Evolutionary conservation across 2,329 filamentous ascomycete genomes (phyloP).

Genomic region (Colletotrichum paranaense): DNA sequence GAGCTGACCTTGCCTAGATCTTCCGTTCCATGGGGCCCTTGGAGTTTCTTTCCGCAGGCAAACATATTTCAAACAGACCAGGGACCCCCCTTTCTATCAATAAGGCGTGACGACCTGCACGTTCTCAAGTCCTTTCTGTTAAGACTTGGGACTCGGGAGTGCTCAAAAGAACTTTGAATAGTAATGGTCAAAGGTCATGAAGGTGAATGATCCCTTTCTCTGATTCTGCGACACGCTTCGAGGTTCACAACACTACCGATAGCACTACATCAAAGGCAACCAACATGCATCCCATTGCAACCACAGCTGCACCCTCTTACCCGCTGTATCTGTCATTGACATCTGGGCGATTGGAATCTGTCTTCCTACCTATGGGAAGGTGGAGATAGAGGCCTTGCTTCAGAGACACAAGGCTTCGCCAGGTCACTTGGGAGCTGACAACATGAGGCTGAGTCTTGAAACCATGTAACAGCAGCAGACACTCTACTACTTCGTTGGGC

Average conservation of each 20-base stretch:
- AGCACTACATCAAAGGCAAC: not conserved
- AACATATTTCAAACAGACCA: conserved; percentile 3
- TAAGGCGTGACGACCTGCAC: not conserved
- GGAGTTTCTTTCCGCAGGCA: not conserved
- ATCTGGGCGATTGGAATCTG: not conserved
- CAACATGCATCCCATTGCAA: not conserved
- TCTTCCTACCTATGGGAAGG: not conserved
- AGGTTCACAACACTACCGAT: not conserved
- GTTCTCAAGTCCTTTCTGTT: not conserved
- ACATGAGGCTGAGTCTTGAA: not conserved
- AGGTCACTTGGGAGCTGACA: not conserved
- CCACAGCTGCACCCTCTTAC: not conserved
- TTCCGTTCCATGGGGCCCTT: conserved; percentile 1
- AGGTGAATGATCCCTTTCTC: not conserved
- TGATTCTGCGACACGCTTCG: not conserved
- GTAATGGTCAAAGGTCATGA: not conserved
- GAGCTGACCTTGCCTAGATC: conserved; percentile 18
- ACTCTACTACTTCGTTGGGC: not conserved
- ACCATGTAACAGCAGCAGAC: not conserved
- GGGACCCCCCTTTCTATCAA: conserved; percentile 21
- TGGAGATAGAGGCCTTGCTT: not conserved
- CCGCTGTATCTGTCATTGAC: not conserved
- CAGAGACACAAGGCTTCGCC: not conserved
- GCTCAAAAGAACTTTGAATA: not conserved
- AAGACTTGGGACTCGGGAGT: not conserved